Percentiles rank a stretch among this genome's conserved stretches.
phyloP scores from a whole-genome alignment of 768 basidiomycete species.

The Daedalea quercina region DNA sequence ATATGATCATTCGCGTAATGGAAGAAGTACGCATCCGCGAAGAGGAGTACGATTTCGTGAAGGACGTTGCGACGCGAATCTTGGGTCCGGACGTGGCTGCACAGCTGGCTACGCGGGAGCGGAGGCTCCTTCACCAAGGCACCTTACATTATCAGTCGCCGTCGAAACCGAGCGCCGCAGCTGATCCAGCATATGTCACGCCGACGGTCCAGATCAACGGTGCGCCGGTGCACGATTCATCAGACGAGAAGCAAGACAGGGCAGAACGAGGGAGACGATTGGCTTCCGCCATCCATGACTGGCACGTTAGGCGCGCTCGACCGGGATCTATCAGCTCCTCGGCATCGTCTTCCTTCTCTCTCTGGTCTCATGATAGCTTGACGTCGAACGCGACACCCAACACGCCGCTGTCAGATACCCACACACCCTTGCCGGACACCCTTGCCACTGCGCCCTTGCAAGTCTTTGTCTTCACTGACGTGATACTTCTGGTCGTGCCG shows the following conservation, averaged over 20 bases:
- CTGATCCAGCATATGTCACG: neutral
- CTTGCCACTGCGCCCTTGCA: slow-evolving; percentile 5
- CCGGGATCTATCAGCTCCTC: slow-evolving; percentile 22
- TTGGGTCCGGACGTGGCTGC: slow-evolving; percentile 47
- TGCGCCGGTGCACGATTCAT: neutral
- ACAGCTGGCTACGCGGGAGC: slow-evolving; percentile 61
- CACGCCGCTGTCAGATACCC: slow-evolving; percentile 5
- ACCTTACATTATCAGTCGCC: neutral
- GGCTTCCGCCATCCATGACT: slow-evolving; percentile 33
- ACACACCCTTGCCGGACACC: neutral
- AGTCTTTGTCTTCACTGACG: slow-evolving; percentile 58
- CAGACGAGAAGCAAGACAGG: neutral
- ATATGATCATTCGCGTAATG: slow-evolving; percentile 68
- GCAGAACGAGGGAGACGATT: slow-evolving; percentile 3
- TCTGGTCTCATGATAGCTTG: slow-evolving; percentile 6
- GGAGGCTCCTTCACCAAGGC: slow-evolving; percentile 60
- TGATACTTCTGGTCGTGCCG: slow-evolving; percentile 51
- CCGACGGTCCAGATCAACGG: neutral
- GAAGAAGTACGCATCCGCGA: slow-evolving; percentile 82
- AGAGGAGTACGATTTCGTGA: slow-evolving; percentile 77
- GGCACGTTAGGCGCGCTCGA: slow-evolving; percentile 35
- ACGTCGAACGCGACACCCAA: slow-evolving; percentile 5
- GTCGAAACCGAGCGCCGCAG: neutral
- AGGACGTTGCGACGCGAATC: slow-evolving; percentile 51
- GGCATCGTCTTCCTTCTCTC: slow-evolving; percentile 8